Evolutionary conservation across 1,284 basidiomycete genomes (phyloP).

Genomic region (Neolentinus lepideus): DNA sequence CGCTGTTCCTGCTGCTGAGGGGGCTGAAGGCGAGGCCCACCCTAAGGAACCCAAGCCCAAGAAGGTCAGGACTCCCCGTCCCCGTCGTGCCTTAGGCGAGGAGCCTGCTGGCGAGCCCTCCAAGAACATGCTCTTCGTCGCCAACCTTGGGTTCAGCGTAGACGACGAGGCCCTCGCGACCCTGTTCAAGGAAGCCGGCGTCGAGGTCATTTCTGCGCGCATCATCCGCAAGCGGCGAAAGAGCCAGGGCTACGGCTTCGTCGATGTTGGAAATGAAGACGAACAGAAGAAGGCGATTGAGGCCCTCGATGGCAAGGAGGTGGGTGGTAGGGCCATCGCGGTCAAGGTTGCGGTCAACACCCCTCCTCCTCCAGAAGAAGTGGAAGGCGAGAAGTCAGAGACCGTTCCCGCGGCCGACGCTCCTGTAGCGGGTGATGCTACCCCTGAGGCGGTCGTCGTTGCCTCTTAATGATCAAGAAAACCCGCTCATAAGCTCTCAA

Average conservation of each 20-base stretch:
- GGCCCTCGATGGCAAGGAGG: conserved; percentile 74
- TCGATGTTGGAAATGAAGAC: conserved; percentile 79
- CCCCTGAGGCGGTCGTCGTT: conserved; percentile 21
- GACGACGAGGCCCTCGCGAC: conserved; percentile 72
- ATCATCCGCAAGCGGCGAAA: conserved; percentile 79
- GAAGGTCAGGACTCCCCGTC: conserved; percentile 52
- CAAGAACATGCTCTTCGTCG: conserved; percentile 86
- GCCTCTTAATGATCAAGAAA: conserved; percentile 18
- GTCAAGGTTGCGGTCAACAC: conserved; percentile 85
- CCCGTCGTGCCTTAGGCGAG: conserved; percentile 62
- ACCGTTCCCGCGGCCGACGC: conserved; percentile 18
- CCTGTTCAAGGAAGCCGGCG: conserved; percentile 79
- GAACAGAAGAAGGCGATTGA: conserved; percentile 84
- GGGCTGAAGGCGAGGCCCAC: conserved; percentile 13
- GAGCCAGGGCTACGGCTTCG: conserved; percentile 93
- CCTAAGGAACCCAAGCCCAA: conserved; percentile 44
- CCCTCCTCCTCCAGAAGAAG: conserved; percentile 25
- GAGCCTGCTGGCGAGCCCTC: conserved; percentile 75
- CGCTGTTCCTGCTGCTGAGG: conserved; percentile 26
- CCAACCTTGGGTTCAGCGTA: conserved; percentile 89
- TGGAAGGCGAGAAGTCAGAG: conserved; percentile 15
- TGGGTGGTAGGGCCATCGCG: conserved; percentile 73
- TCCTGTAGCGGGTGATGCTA: conserved; percentile 19
- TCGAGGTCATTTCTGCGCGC: conserved; percentile 76
- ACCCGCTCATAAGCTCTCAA: conserved; percentile 6